phyloP scores from a whole-genome alignment of 2,329 filamentous ascomycete genomes.

The Chaetomiaceae sp. region DNA sequence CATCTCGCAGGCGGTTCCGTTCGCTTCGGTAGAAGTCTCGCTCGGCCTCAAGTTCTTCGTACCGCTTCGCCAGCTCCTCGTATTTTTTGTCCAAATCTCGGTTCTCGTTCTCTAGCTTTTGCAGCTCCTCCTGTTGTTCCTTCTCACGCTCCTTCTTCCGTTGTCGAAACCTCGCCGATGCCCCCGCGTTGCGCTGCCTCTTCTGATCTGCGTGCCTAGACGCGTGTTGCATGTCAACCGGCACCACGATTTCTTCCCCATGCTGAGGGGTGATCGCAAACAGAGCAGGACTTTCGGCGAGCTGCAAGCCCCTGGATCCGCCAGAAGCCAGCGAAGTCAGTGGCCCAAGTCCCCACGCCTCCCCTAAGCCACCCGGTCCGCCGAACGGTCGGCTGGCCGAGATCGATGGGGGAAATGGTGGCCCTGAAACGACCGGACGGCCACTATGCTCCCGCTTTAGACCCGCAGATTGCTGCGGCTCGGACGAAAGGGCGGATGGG shows the following conservation, averaged over 20 bases:
- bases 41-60: constrained; percentile 53
- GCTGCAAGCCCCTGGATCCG: constrained; percentile 18
- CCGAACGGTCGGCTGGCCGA: constrained; percentile 7
- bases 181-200: constrained; percentile 75
- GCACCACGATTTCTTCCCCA: constrained; percentile 49
- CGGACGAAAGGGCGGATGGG: constrained; percentile 19
- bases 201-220: constrained; percentile 82
- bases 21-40: constrained; percentile 69
- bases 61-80: constrained; percentile 49
- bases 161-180: constrained; percentile 74
- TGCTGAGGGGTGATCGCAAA: constrained; percentile 31
- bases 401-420: constrained; percentile 14
- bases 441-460: constrained; percentile 19
- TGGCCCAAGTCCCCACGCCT: constrained; percentile 16
- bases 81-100: constrained; percentile 54
- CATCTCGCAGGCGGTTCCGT: constrained; percentile 63
- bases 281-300: constrained; percentile 27
- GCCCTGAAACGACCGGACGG: constrained; percentile 15
- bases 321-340: constrained; percentile 13
- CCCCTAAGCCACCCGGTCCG: constrained; percentile 5
- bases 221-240: constrained; percentile 73
- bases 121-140: constrained; percentile 62
- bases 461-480: constrained; percentile 11
- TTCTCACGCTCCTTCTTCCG: constrained; percentile 77
- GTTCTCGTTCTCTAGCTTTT: constrained; percentile 61